phyloP scores from a whole-genome alignment of 768 basidiomycete genomes.

The Naganishia vaughanmartiniae region DNA sequence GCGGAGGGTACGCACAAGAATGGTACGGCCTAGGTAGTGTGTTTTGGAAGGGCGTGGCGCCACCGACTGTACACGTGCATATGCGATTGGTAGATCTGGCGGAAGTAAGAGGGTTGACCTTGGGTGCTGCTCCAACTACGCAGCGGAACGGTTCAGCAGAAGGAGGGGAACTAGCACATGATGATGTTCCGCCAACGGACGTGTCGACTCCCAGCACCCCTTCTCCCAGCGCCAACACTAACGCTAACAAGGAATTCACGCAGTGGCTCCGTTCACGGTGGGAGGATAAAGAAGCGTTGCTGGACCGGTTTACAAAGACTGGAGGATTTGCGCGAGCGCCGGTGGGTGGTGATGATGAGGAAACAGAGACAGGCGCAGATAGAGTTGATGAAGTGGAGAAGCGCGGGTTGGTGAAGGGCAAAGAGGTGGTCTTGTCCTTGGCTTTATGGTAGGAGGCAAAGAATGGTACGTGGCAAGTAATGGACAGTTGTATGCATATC shows the following conservation, averaged over 20 bases:
- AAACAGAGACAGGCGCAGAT: neutral
- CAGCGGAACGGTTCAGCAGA: neutral
- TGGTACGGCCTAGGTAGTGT: constrained; percentile 82
- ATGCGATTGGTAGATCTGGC: constrained; percentile 68
- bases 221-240: neutral
- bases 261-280: constrained; percentile 77
- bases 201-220: neutral
- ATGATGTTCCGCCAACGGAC: neutral
- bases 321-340: constrained; percentile 54
- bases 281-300: constrained; percentile 76
- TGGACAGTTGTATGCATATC: too few relatives aligned
- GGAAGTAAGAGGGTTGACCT: constrained; percentile 50
- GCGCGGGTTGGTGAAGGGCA: neutral
- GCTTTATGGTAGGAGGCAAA: neutral
- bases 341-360: neutral
- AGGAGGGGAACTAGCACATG: neutral
- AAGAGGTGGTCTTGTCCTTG: neutral
- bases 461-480: too few relatives aligned
- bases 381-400: neutral
- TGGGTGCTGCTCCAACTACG: constrained; percentile 51
- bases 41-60: constrained; percentile 74
- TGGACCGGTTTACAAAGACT: constrained; percentile 65
- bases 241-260: constrained; percentile 61
- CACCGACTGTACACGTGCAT: constrained; percentile 83
- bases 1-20: constrained; percentile 77